A percentile compares a stretch with the other conserved stretches of the same genome.
Conservation (phyloP, 1,139 yeast species). For the Scheffersomyces segobiensis region DNA sequence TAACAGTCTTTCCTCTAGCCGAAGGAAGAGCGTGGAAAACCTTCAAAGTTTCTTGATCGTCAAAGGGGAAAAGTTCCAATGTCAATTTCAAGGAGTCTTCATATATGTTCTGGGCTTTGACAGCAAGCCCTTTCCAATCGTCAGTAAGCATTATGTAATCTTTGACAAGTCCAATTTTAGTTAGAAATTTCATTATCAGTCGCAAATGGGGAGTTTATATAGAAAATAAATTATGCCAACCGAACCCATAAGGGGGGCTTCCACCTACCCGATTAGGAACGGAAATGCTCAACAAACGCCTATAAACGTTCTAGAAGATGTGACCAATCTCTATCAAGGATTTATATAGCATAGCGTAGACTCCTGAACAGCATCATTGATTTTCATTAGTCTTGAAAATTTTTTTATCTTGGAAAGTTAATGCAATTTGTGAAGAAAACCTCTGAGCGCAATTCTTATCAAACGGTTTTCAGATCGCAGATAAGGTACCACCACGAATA, state of each 20-base stretch:
- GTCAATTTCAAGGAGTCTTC: slow-evolving; percentile 15
- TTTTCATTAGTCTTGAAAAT: background rate
- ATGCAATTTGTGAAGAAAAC: background rate
- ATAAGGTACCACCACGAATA: background rate
- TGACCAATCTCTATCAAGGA: background rate
- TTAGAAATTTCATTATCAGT: background rate
- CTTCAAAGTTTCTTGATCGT: slow-evolving; percentile 9
- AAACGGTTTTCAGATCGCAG: background rate
- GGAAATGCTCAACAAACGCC: background rate
- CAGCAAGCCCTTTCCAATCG: slow-evolving; percentile 18
- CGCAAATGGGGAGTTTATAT: background rate
- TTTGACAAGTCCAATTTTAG: background rate
- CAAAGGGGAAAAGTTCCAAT: slow-evolving; percentile 22
- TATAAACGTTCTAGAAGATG: background rate
- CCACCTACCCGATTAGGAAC: background rate
- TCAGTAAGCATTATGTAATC: slow-evolving; percentile 15
- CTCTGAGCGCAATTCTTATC: background rate
- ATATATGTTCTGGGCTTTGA: slow-evolving; percentile 14
- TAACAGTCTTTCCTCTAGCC: slow-evolving; percentile 18
- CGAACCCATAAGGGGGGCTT: background rate
- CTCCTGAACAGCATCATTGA: background rate
- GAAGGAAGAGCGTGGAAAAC: slow-evolving; percentile 16
- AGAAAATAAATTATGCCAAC: background rate
- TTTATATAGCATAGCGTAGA: background rate
- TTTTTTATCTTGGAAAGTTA: too few species aligned